Base-by-base conservation (phyloP, 2,329 filamentous ascomycete species). In the Chaetomiaceae sp. region DNA sequence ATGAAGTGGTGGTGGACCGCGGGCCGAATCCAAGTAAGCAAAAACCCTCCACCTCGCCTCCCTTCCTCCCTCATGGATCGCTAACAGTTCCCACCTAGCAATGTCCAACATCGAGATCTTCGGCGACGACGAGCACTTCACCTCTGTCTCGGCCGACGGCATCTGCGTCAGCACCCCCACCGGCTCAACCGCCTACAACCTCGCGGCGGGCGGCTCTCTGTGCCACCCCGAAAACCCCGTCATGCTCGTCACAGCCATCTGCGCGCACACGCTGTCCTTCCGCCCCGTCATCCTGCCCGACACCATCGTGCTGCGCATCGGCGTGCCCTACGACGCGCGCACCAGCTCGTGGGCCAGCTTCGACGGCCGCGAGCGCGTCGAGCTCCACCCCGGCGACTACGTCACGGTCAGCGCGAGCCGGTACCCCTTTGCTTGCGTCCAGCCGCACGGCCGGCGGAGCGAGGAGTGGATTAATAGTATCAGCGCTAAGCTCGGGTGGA, bases 311-410 rank as follows among this genome's bases (percentile, higher is more conserved):
- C 76, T 99, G 55, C 84, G 94, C 33, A 80, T 96, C 16, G 94
- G 92, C 10, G 91, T 97, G n/a, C 94, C 94, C 0, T 97, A 96
- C 68, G 86, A 95, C 69, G 89, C 91, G 8, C 79, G 94, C 45
- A 90, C 90, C 4, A 87, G 84, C 61, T 91, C 87, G 36, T 99
- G 94, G 92, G 94, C 91, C n/a, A 95, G 90, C 69, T 99, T 99
- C 67, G 94, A 99, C 69, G 94, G 94, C 1, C 81, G 90, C 56
- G 90, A 96, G 74, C 83, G 90, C 72, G 73, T 89, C n/a, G 88
- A 94, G 72, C 75, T 94, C 33, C 69, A 73, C 44, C 86, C 87
- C 0, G 89, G 89, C 14, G 89, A 94, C 70, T 94, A 94, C 66
- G 87, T 92, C 5, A 92, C 88, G 1, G 86, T 94, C 56, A 89